Evolutionary conservation across 345 rosid genomes (phyloP), one percentile per base, ranked within the genome.

Genomic region (Moricandia moricandioides): DNA sequence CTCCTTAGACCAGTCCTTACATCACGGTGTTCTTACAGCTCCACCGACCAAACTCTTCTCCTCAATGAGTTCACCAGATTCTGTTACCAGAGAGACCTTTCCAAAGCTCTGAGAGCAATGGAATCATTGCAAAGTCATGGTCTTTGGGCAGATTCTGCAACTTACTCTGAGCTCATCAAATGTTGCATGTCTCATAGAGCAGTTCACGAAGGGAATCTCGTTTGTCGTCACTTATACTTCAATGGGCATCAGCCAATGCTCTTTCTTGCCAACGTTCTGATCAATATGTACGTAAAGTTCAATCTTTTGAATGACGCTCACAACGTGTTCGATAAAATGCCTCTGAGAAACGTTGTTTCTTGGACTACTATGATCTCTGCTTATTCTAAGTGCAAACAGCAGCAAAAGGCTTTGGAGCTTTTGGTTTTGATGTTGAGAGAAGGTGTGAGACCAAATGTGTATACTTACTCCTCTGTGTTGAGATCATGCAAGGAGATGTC

Each of bases 361-460:
- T 90, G 96, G 96, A 90, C 96, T n/a, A 87, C 93, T 0, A 67
- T 90, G 76, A 87, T 90, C 29, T 81, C 91, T 30, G 93, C 88
- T 69, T 88, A 78, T 11, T 67, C 89, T n/a, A 76, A 70, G 71
- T 65, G 61, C 1, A 83, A 69, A 4, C 56, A 77, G 35, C 76
- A 72, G 26, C 34, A 37, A 0, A 81, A 76, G 73, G 86, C 81
- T 6, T 39, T 78, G 16, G 56, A 83, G 78, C 77, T 78, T 34
- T 77, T 88, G 55, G 77, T 82, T 67, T 31, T 73, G 64, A 90
- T 88, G 93, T 68, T 81, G 12, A 82, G 75, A 78, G 84, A 86
- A 45, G 90, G 90, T 55, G 87, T 84, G 39, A 70, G 70, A 27
- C 93, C 93, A 2, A 87, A 89, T 51, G 84, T 85, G 84, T 88